phyloP scores from a whole-genome alignment of 2,329 filamentous ascomycete genomes.

The Chalara sp. region DNA sequence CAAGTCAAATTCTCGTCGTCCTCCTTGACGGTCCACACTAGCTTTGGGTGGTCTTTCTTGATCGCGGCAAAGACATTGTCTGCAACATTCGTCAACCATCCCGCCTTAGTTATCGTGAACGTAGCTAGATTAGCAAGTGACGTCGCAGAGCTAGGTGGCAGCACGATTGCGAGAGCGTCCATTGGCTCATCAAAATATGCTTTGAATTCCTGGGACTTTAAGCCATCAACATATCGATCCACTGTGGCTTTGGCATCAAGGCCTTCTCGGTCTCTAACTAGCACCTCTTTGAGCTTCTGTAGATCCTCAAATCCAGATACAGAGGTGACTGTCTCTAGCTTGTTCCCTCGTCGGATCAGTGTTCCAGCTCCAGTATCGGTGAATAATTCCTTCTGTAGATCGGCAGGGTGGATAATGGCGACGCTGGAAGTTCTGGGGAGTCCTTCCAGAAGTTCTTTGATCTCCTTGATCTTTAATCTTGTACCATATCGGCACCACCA shows the following conservation, averaged over 20 bases:
- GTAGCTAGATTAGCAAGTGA: constrained; percentile 78
- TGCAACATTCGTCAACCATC: constrained; percentile 89
- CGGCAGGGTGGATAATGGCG: constrained; percentile 93
- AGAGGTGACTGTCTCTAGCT: constrained; percentile 67
- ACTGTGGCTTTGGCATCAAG: constrained; percentile 78
- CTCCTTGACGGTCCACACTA: constrained; percentile 94
- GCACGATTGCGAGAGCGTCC: constrained; percentile 84
- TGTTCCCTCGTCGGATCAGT: constrained; percentile 84
- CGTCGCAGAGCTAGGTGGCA: constrained; percentile 62
- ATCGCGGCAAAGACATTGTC: constrained; percentile 93
- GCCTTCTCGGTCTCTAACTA: constrained; percentile 75
- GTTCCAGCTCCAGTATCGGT: constrained; percentile 94
- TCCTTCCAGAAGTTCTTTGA: constrained; percentile 84
- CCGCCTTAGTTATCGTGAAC: constrained; percentile 87
- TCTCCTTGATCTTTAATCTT: constrained; percentile 93
- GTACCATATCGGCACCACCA: constrained; percentile 95
- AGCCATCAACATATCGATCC: constrained; percentile 75
- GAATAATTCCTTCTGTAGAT: constrained; percentile 93
- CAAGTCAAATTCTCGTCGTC: constrained; percentile 95
- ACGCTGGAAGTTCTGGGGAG: constrained; percentile 90
- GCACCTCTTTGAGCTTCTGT: constrained; percentile 70
- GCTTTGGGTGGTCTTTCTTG: constrained; percentile 85
- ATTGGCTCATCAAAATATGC: constrained; percentile 92
- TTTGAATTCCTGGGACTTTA: constrained; percentile 74
- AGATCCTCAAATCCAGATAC: constrained; percentile 71